Conservation (phyloP, 768 basidiomycete species). For the Phylloporus arenicola region DNA sequence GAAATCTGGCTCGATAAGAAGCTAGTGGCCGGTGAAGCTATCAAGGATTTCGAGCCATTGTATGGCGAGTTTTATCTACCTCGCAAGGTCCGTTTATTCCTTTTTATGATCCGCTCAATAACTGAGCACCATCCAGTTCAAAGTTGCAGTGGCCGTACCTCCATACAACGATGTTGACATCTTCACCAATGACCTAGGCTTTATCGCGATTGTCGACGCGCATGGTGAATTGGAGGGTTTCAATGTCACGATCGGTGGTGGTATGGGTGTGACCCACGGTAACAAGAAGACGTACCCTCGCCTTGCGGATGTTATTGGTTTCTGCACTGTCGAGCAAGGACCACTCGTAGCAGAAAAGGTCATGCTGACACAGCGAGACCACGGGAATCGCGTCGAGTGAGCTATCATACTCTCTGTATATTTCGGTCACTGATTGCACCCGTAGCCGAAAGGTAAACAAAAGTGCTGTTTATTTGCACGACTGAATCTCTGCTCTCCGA, state of each 20-base stretch:
- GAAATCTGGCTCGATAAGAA: constrained; percentile 99
- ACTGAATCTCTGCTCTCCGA: constrained; percentile 10
- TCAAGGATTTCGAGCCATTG: constrained; percentile 94
- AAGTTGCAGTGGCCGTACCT: constrained; percentile 93
- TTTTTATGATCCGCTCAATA: background rate
- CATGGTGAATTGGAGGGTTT: constrained; percentile 81
- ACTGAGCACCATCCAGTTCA: constrained; percentile 58
- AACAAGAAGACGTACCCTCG: constrained; percentile 99
- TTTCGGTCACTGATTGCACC: background rate
- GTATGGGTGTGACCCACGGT: constrained; percentile 99
- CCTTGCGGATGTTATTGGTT: constrained; percentile 80
- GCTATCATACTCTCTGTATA: constrained; percentile 25
- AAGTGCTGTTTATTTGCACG: background rate
- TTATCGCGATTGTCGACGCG: constrained; percentile 85
- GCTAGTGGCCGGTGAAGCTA: constrained; percentile 86
- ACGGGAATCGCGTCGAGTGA: constrained; percentile 92
- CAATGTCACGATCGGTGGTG: constrained; percentile 91
- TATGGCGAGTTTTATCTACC: constrained; percentile 98
- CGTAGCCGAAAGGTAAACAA: constrained; percentile 51
- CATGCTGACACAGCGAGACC: constrained; percentile 90
- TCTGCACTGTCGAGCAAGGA: constrained; percentile 86
- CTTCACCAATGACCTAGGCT: constrained; percentile 93
- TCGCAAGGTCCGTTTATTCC: constrained; percentile 61
- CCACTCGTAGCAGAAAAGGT: constrained; percentile 85
- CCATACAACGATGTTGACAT: constrained; percentile 96